Base-by-base conservation (phyloP, 83 land plant genomes). In the Larix sibirica region DNA sequence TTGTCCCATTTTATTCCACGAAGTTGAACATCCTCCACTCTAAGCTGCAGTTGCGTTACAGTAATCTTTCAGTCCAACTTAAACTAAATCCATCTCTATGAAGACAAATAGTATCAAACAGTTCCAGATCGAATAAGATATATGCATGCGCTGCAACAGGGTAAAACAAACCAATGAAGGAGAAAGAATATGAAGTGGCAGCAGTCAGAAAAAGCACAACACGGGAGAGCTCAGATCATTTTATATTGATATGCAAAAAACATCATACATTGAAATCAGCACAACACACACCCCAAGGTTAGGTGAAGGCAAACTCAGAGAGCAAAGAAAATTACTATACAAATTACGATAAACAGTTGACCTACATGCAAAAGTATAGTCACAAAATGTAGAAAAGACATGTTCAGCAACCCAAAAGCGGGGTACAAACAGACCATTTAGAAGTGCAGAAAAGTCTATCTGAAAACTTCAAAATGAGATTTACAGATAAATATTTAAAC, bases 1-100 rank as follows among this genome's bases (percentile, higher is more conserved):
- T 88, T 95, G 80, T 80, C 90, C 99, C 99, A 98, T 74, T 79
- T 95, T 21, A 98, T 82, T 17, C 98, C 92, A 40, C 93, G 95
- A 54, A 95, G 86, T 75, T 91, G 89, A 50, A 95, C 89, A 44
- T 95, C 96, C 31, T 90, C 99, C 38, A 88, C 92, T 81, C 92
- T 85, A 80, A 96, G 84, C 99, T 98, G 92, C 81, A 86, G 71
- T n/a, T 59, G n/a, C 36, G n/a, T 54, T 58, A 71, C 60, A 81
- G 18, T 20, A 56, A 33, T 67, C 13, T 23, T 74, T 38, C 79
- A 73, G 33, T 60, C 70, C 33, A 36, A 7, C 20, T 54, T 40
- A 64, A 26, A 20, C 6, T 60, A 78, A 24, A 31, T 17, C 36
- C 42, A 26, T 31, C 14, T 56, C 63, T 60, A 58, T 21, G 26